These are phyloP conservation scores for Tephrocybe sp. DNA, from an alignment of 768 basidiomycete genomes.

Conservation along the genomic window DNA sequence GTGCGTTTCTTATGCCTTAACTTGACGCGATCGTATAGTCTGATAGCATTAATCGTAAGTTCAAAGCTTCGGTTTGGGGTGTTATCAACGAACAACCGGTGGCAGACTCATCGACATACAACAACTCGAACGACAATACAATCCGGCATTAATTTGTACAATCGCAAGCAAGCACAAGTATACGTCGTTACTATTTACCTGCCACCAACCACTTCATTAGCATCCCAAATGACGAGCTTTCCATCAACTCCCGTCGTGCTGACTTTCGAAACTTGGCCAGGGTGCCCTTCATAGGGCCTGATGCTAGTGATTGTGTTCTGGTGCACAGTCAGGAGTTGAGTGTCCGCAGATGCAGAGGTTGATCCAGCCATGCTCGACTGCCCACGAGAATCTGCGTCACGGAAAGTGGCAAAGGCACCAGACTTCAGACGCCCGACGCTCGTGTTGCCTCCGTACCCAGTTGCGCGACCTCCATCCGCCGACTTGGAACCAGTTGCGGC, in stretches of 20 bases:
- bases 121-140: conserved; percentile 25
- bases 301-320: conserved; percentile 98
- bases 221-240: conserved; percentile 87
- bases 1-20: conserved; percentile 41
- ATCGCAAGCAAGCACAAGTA: not conserved
- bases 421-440: conserved; percentile 80
- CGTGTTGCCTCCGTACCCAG: conserved; percentile 43
- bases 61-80: conserved; percentile 96
- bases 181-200: conserved; percentile 4
- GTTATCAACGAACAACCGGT: conserved; percentile 79
- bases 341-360: conserved; percentile 41
- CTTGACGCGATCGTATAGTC: conserved; percentile 29
- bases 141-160: conserved; percentile 21
- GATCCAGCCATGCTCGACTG: conserved; percentile 32
- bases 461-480: conserved; percentile 33
- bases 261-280: conserved; percentile 65
- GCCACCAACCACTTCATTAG: conserved; percentile 48
- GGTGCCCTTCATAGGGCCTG: conserved; percentile 63
- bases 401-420: conserved; percentile 92
- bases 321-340: conserved; percentile 86
- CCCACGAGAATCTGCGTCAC: conserved; percentile 83
- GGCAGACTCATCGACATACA: conserved; percentile 20
- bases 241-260: conserved; percentile 96
- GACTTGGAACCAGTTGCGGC: conserved; percentile 58
- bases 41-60: conserved; percentile 41